phyloP scores from a whole-genome alignment of 208 protist species.

The Trypanosoma scelopori region DNA sequence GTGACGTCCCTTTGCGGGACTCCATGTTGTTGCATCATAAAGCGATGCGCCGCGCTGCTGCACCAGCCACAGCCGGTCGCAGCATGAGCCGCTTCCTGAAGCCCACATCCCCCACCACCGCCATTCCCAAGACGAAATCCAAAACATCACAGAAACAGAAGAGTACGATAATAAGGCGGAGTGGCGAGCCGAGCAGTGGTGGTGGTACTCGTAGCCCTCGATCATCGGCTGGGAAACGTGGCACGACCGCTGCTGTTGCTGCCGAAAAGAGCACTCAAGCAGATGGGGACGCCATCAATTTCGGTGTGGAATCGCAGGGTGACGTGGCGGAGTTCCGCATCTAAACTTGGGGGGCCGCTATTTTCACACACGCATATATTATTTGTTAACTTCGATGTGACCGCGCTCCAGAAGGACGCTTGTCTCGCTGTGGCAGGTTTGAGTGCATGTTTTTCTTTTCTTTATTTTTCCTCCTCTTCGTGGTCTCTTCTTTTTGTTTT shows the following conservation, averaged over 20 bases:
- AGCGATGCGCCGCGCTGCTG: background rate
- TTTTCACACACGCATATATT: too few species aligned
- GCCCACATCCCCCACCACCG: conserved; percentile 13
- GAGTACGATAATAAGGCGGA: conserved; percentile 2
- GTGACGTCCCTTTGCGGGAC: conserved; percentile 25
- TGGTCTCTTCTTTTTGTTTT: too few species aligned
- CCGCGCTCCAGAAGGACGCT: too few species aligned
- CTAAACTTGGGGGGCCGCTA: background rate
- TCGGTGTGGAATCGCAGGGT: conserved; percentile 20
- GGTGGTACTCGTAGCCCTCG: background rate
- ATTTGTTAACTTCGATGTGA: too few species aligned
- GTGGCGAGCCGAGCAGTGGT: background rate
- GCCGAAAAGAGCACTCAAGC: background rate
- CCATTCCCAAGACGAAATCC: background rate
- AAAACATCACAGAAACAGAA: background rate
- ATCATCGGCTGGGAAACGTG: background rate
- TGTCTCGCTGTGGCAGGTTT: conserved; percentile 8
- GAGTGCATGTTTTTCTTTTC: conserved; percentile 10
- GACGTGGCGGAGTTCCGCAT: conserved; percentile 27
- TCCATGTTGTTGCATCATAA: conserved; percentile 26
- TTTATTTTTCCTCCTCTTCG: conserved; percentile 14
- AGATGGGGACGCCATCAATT: conserved; percentile 4
- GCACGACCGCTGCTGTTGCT: background rate
- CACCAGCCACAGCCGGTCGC: background rate
- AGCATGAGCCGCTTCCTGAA: conserved; percentile 16